Percentiles rank a stretch among this genome's conserved stretches.
These are phyloP conservation scores for Gossypium schwendimanii DNA, from an alignment of 441 rosid genomes.

Conservation along the genomic window DNA sequence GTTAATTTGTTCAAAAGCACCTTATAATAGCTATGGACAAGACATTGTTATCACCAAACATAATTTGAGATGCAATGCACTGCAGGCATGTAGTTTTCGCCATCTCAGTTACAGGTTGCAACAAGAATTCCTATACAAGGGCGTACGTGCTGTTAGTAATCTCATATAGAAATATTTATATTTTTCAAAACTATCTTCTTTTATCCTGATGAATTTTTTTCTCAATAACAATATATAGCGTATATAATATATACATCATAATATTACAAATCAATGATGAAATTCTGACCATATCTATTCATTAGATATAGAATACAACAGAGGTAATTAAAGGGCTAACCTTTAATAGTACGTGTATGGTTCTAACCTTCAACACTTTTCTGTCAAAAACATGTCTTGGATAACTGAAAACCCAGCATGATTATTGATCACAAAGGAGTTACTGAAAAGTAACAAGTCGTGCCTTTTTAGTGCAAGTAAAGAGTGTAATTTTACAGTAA, in stretches of 20 bases:
- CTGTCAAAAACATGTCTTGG: too few relatives aligned
- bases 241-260: neutral
- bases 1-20: neutral
- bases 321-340: neutral
- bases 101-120: neutral
- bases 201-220: neutral
- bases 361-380: too few relatives aligned
- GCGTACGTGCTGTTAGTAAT: neutral
- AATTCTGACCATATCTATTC: neutral
- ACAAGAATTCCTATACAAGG: neutral
- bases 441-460: too few relatives aligned
- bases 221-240: neutral
- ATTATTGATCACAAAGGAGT: too few relatives aligned
- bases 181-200: neutral
- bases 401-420: too few relatives aligned
- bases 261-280: neutral
- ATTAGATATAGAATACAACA: neutral
- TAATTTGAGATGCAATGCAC: neutral
- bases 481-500: too few relatives aligned
- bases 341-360: neutral
- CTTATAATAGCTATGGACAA: neutral
- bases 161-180: slow-evolving; percentile 5
- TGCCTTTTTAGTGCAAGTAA: too few relatives aligned
- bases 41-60: neutral
- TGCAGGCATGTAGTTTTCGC: neutral